A percentile compares a stretch with the other conserved stretches of the same genome.
Evolutionary conservation across 2,329 filamentous ascomycete genomes (phyloP).

Genomic region (Huntiella bhutanensis): DNA sequence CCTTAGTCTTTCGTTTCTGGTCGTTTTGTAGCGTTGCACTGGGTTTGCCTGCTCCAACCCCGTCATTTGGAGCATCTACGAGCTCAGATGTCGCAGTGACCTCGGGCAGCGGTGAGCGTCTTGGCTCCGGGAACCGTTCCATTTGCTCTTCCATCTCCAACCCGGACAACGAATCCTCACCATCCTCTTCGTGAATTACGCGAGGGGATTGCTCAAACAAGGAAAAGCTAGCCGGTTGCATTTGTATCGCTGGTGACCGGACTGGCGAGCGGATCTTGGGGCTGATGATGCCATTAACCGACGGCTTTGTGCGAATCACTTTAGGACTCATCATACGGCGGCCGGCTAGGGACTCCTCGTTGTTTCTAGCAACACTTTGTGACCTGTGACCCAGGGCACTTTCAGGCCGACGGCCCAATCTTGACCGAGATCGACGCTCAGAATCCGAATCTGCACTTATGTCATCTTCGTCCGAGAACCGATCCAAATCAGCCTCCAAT

Average conservation of each 20-base stretch:
- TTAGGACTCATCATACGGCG: neutral
- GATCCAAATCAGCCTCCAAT: slow-evolving; percentile 44
- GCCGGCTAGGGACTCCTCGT: neutral
- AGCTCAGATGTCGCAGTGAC: too few species aligned
- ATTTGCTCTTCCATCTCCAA: slow-evolving; percentile 31
- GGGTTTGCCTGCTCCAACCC: too few species aligned
- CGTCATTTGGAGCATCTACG: too few species aligned
- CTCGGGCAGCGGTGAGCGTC: too few species aligned
- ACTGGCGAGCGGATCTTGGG: neutral
- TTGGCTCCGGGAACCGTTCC: slow-evolving; percentile 2
- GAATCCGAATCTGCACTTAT: slow-evolving; percentile 27
- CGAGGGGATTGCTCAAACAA: slow-evolving; percentile 34
- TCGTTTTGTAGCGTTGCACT: too few species aligned
- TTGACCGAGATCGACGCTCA: slow-evolving; percentile 16
- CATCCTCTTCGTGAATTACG: slow-evolving; percentile 24
- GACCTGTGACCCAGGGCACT: too few species aligned
- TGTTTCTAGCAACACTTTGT: too few species aligned
- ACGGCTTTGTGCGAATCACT: neutral
- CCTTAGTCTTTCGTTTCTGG: too few species aligned
- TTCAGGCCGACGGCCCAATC: neutral
- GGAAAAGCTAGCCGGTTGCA: slow-evolving; percentile 20
- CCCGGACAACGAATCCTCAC: slow-evolving; percentile 32
- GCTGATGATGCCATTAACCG: neutral
- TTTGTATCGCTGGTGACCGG: neutral
- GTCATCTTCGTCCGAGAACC: slow-evolving; percentile 34